phyloP scores from a whole-genome alignment of 2,329 filamentous ascomycete genomes.

The Aspergillus terreus region DNA sequence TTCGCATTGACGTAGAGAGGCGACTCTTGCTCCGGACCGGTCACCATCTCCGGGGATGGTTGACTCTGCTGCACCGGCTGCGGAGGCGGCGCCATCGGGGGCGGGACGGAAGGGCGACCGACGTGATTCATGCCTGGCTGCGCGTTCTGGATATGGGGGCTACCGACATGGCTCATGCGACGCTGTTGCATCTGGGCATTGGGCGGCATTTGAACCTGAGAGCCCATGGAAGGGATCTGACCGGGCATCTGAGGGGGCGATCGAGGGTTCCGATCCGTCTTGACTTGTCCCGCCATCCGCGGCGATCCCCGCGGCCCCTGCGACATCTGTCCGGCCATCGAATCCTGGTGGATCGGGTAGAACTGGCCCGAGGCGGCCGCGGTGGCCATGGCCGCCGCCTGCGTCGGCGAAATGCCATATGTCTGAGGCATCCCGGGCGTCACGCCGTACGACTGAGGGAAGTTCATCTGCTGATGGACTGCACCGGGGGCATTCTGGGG shows the following conservation, averaged over 20 bases:
- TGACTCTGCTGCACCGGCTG: conserved; percentile 64
- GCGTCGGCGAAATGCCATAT: conserved; percentile 77
- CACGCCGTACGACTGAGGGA: conserved; percentile 73
- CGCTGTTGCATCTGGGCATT: conserved; percentile 60
- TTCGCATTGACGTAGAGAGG: conserved; percentile 98
- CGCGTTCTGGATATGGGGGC: conserved; percentile 68
- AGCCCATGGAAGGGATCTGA: conserved; percentile 49
- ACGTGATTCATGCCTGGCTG: conserved; percentile 73
- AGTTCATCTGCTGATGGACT: conserved; percentile 70
- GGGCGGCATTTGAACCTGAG: conserved; percentile 49
- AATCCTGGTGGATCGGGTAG: conserved; percentile 69
- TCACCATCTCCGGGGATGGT: conserved; percentile 75
- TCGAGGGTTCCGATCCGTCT: conserved; percentile 70
- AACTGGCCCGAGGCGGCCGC: conserved; percentile 86
- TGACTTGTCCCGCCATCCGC: conserved; percentile 67
- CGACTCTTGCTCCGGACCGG: conserved; percentile 75
- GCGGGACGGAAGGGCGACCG: conserved; percentile 49
- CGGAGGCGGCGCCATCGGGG: conserved; percentile 48
- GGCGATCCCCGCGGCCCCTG: conserved; percentile 64
- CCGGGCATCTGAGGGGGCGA: conserved; percentile 70
- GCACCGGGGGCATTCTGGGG: conserved; percentile 58
- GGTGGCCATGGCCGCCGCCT: conserved; percentile 90
- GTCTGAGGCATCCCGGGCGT: conserved; percentile 66
- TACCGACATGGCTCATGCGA: conserved; percentile 72
- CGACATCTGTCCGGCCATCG: conserved; percentile 58